Evolutionary conservation across 2,329 filamentous ascomycete species (phyloP).

Genomic region (Ilyonectria robusta): DNA sequence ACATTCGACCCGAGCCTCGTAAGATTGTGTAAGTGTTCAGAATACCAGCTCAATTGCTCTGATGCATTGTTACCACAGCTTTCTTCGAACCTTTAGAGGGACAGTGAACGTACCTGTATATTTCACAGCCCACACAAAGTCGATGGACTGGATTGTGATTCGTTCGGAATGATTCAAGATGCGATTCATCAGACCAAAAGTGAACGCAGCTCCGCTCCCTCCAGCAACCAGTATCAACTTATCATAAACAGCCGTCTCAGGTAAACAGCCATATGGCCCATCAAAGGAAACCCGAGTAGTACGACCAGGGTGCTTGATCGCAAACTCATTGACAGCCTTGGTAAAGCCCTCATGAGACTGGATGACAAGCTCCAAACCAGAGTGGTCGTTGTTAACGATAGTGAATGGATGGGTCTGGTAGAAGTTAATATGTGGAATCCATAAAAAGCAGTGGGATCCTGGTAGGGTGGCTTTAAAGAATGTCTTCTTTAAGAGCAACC

Average conservation of each 20-base stretch:
- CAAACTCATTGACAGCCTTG: slow-evolving; percentile 62
- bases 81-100: too few species aligned
- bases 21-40: too few species aligned
- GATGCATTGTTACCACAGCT: too few species aligned
- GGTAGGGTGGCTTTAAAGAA: slow-evolving; percentile 47
- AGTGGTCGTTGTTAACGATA: slow-evolving; percentile 59
- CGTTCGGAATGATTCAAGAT: slow-evolving; percentile 5
- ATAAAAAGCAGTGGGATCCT: slow-evolving; percentile 65
- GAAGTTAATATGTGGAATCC: slow-evolving; percentile 65
- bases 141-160: background rate
- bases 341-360: slow-evolving; percentile 68
- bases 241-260: slow-evolving; percentile 54
- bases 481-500: slow-evolving; percentile 63
- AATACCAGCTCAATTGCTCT: too few species aligned
- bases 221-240: slow-evolving; percentile 42
- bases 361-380: slow-evolving; percentile 63
- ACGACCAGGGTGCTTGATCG: slow-evolving; percentile 58
- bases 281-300: slow-evolving; percentile 64
- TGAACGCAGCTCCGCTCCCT: slow-evolving; percentile 43
- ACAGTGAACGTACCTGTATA: slow-evolving; percentile 10
- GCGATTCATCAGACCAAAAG: slow-evolving; percentile 33
- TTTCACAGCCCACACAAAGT: slow-evolving; percentile 36
- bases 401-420: slow-evolving; percentile 71
- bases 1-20: too few species aligned
- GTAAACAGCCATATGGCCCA: slow-evolving; percentile 67